Base-by-base conservation (phyloP, 2,329 filamentous ascomycete species). In the Leptographium wingfieldii region DNA sequence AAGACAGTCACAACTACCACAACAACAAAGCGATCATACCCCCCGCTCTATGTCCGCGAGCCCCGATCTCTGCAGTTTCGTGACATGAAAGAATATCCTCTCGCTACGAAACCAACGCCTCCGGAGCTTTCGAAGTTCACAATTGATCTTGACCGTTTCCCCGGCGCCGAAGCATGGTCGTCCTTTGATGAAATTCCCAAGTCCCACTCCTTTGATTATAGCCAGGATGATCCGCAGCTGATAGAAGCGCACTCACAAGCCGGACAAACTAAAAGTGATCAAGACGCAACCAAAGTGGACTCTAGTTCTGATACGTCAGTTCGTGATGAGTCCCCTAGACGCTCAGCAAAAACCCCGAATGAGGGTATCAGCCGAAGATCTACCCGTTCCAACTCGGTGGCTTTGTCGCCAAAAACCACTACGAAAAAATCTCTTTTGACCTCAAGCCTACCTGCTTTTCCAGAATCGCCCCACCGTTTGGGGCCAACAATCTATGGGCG, bases 1-100 rank as follows among this genome's bases (percentile, higher is more conserved):
- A 85, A 83, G 70, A 86, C 82, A 12, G 84, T 96, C 63, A 96
- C 92, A 1, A 96, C 92, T 0, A 96, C 92, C 0, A 96, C 91
- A 0, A 95, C 90, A 0, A 95, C 92, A 1, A 89, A 90, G 65
- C 85, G 71, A 79, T 90, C 73, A 73, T 95, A 94, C 65, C 92
- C 92, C 55, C 90, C 90, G n/a, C 77, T 96, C 61, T 78, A 89
- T 60, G 83, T 96, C 65, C 85, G 84, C 65, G 82, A 88, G 61
- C 87, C 90, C 29, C 82, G 83, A 58, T 82, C 84, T 57, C 79
- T 91, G 40, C 77, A 81, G 61, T 80, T 85, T 59, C 82, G 96
- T 61, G 91, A 97, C 72, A 80, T 87, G 16, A 95, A 95, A 71
- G 84, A 94, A 67, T 99, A 95, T 71, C 94, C 94, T 48, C 78